Evolutionary conservation across 1,139 yeast species (phyloP).

Genomic region (Candida neerlandica): DNA sequence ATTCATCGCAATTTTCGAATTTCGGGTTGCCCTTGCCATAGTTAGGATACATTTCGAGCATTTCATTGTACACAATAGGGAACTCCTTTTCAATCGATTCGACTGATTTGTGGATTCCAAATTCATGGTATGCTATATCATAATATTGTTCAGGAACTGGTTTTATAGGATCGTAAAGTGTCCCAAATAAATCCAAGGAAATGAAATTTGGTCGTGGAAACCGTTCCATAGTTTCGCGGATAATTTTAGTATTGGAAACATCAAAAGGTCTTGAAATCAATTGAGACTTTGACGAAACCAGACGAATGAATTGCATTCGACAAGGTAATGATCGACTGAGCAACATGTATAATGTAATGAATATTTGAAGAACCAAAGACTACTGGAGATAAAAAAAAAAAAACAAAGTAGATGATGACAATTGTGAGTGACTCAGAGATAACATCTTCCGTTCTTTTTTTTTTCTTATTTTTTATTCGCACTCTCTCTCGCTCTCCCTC

Average conservation of each 20-base stretch:
- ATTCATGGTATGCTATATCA: slow-evolving; percentile 41
- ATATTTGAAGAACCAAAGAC: not conserved
- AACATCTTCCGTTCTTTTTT: too few relatives aligned
- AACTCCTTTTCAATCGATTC: slow-evolving; percentile 31
- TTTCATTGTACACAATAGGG: slow-evolving; percentile 28
- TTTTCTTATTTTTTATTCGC: not conserved
- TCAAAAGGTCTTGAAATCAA: slow-evolving; percentile 33
- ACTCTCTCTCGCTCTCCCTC: too few relatives aligned
- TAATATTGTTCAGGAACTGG: slow-evolving; percentile 58
- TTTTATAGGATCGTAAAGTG: slow-evolving; percentile 58
- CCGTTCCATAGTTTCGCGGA: slow-evolving; percentile 30
- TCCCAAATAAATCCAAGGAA: slow-evolving; percentile 70
- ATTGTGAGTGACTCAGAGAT: not conserved
- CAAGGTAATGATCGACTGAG: not conserved
- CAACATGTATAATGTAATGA: not conserved
- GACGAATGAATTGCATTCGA: slow-evolving; percentile 5
- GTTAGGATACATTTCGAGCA: slow-evolving; percentile 50
- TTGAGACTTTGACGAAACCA: slow-evolving; percentile 9
- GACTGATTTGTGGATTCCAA: slow-evolving; percentile 42
- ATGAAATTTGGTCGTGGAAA: slow-evolving; percentile 52
- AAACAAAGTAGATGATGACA: not conserved
- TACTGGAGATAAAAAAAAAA: not conserved
- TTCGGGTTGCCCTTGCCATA: slow-evolving; percentile 52
- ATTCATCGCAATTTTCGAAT: slow-evolving; percentile 36
- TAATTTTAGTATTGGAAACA: slow-evolving; percentile 25